These are phyloP conservation scores for Evernia prunastri DNA, from an alignment of 495 filamentous ascomycete genomes.

Conservation along the genomic window DNA sequence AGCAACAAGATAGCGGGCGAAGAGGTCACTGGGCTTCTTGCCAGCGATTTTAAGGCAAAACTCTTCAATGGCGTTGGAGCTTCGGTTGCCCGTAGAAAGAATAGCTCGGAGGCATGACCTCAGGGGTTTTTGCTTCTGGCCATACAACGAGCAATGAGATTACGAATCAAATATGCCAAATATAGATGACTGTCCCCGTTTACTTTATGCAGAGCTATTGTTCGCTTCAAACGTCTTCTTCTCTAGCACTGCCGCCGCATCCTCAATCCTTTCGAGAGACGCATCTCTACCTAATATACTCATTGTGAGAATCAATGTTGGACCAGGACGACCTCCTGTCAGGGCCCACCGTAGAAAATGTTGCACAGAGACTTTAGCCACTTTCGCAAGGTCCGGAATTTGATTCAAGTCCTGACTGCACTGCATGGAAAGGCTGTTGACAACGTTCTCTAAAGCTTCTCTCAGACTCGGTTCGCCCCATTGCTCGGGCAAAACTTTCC, in stretches of 20 bases:
- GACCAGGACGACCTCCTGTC: conserved; percentile 51
- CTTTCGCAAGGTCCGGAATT: neutral
- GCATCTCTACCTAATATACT: conserved; percentile 56
- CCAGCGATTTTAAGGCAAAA: conserved; percentile 74
- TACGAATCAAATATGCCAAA: neutral
- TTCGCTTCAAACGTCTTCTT: neutral
- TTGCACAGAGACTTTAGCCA: conserved; percentile 43
- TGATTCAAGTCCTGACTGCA: conserved; percentile 3
- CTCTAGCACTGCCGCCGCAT: conserved; percentile 31
- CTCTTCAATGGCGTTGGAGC: conserved; percentile 66
- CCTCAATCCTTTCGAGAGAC: conserved; percentile 47
- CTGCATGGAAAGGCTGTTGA: neutral
- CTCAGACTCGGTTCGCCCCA: conserved; percentile 17
- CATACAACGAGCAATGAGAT: conserved; percentile 3
- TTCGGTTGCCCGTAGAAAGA: neutral
- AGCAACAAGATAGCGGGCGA: conserved; percentile 77
- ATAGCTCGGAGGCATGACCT: neutral
- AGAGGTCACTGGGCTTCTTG: conserved; percentile 78
- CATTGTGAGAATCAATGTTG: conserved; percentile 53
- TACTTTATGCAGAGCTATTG: neutral
- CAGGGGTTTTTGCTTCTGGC: neutral
- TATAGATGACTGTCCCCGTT: neutral
- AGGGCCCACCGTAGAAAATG: conserved; percentile 64
- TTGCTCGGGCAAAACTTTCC: conserved; percentile 21
- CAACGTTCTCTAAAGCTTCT: conserved; percentile 15